Evolutionary conservation across 2,329 filamentous ascomycete species (phyloP), one percentile per base, ranked within the genome.

Genomic region (Elsinoe batatas): DNA sequence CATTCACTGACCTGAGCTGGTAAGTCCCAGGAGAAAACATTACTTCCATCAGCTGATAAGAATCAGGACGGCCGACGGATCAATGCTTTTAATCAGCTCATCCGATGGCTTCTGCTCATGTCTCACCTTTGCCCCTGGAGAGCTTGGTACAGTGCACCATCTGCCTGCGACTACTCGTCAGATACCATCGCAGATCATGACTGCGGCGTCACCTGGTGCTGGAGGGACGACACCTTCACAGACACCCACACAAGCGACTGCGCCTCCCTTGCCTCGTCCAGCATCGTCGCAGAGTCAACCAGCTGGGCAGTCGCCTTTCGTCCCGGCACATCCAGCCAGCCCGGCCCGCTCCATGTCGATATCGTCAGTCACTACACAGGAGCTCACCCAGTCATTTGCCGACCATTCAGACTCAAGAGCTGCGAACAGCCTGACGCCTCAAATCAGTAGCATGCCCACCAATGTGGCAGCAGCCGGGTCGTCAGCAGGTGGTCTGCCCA

Each of bases 91-190:
- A 50, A 94, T 98, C 74, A 93, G 90, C n/a, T 98, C 93, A 0
- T 96, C 93, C 0, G 93, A 98, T 69, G 93, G 93, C 0, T 98
- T 97, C 74, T 98, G 93, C 69, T 98, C 93, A 0, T 86, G 88
- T 0, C 76, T 98, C 5, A 87, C 90, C 0, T 98, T 98, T 66
- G 72, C 81, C 1, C 76, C 86, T 1, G 88, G 88, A 7, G 93
- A 98, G 69, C 75, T 98, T 1, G 93, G 93, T 11, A 84, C 91
- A 61, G 73, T 83, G 4, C 94, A 94, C 68, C 84, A 82, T 7
- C 85, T 84, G 32, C 83, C 88, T 62, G 69, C 69, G 36, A 59
- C 68, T 8, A 60, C 65, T 1, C 67, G 67, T 61, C 68, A 67
- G 56, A 62, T 67, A 37, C 65, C 67, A 10, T 69, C 66, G 2